Evolutionary conservation across 768 basidiomycete species (phyloP), one percentile per base, ranked within the genome.

Genomic region (Amanita phalloides): DNA sequence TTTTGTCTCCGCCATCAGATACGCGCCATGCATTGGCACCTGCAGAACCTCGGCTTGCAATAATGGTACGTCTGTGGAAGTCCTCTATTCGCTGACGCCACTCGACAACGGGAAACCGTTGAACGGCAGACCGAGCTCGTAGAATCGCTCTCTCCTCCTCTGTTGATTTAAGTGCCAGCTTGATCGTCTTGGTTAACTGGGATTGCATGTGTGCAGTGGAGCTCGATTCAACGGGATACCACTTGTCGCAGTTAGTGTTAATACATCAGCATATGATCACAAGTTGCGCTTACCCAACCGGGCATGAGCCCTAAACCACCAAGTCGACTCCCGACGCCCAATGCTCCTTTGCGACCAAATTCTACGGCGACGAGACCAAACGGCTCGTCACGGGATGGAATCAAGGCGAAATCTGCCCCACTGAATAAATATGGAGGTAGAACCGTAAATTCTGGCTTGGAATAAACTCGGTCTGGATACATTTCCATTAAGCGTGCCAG

Each of bases 301-400:
- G 93, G 93, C 93, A 96, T 96, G 54, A 96, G 72, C 67, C 93
- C 93, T 41, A 96, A 77, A 73, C 93, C 93, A 62, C 93, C 93
- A 20, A 95, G 76, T 60, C 93, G 87, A 72, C 86, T 83, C 57
- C 93, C 93, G 57, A 96, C 93, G 71, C 93, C 93, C 48, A 96
- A 79, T 50, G 93, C 93, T 74, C 93, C 93, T 67, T 95, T 96
- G 58, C 93, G 75, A 65, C 93, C 93, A 68, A 96, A 96, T 65
- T 95, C 93, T 57, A 96, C 93, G 48, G 93, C 92, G 28, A 95
- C 92, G 42, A 96, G 71, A 70, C 93, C 93, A 68, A 96, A 96
- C 2, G 93, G 93, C 61, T 96, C 93, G 62, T 96, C 93, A 66
- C 93, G 86, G 48, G 93, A 95, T 10, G 93, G 93, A 58, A 96